Base-by-base conservation (phyloP, 2,329 filamentous ascomycete species). In the Talaromyces sp. region DNA sequence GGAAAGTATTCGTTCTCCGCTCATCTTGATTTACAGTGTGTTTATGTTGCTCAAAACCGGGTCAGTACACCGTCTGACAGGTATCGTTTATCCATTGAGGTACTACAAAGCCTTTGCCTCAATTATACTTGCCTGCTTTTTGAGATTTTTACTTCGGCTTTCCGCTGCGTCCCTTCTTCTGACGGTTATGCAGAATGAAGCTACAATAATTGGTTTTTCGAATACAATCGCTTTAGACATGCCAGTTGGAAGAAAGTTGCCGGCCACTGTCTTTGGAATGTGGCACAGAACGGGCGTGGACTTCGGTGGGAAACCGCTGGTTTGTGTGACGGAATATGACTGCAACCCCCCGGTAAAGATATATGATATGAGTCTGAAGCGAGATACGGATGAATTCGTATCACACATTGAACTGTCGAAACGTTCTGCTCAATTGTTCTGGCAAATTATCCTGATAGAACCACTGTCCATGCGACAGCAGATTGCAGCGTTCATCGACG, bases 11-110 rank as follows among this genome's bases (percentile, higher is more conserved):
- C 6, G 8, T 35, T 11, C 54, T 51, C 21, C 75, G 80, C 2
- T 22, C 66, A 2, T 71, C 70, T 0, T 81, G 81, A n/a, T 0
- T 67, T 77, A 2, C 73, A 69, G 28, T 87, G 83, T 84, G 70
- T 85, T 0, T 80, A 81, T 56, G 82, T 84, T 61, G 83, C 79
- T 0, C 79, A 82, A 45, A 77, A 76, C 0, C 86, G 81, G 80
- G 53, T 81, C 0, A 77, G 79, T 0, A 75, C 77, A 5, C 84
- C 83, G 0, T 72, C 78, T 2, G 80, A 78, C 63, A 86, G 86
- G 60, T 73, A 76, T 15, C 70, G 76, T 0, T 70, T 85, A 0
- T 76, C 72, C 1, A 69, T 85, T 0, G 75, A 78, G 31, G 75
- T 73, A n/a, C 60, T 86, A 0, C 84, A 86, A 59, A 65, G 72